A percentile compares a stretch with the other conserved stretches of the same genome.
These are phyloP conservation scores for Quercus bicolor DNA, from an alignment of 306 rosid species.

Conservation along the genomic window DNA sequence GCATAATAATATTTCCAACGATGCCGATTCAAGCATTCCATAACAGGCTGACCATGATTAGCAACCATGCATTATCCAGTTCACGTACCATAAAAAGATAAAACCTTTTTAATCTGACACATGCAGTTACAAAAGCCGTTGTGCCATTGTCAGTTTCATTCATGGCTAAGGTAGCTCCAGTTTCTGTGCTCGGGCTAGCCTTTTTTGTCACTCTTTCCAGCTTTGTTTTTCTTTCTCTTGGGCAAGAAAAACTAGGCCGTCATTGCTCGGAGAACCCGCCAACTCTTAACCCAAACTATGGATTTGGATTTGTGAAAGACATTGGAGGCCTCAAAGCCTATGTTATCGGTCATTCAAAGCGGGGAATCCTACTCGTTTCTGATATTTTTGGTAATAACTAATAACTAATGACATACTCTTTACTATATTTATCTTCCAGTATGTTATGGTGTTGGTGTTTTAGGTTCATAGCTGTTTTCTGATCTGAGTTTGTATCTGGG, in stretches of 20 bases:
- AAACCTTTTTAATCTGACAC: too few relatives aligned
- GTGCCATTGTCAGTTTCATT: neutral
- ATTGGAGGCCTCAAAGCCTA: neutral
- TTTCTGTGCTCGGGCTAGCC: neutral
- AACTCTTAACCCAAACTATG: neutral
- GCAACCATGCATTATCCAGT: too few relatives aligned
- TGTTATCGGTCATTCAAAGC: neutral
- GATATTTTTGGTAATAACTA: neutral
- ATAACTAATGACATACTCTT: too few relatives aligned
- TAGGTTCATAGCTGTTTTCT: neutral
- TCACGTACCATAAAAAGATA: too few relatives aligned
- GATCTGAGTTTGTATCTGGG: neutral
- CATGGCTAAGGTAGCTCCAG: neutral
- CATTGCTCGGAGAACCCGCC: conserved; percentile 4
- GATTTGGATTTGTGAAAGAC: neutral
- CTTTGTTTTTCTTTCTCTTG: neutral
- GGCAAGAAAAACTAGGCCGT: neutral
- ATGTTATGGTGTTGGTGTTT: neutral
- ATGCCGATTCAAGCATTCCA: too few relatives aligned
- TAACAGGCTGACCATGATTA: too few relatives aligned
- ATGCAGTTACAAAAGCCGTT: too few relatives aligned
- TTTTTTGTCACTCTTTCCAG: neutral
- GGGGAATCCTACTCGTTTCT: neutral
- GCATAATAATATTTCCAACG: too few relatives aligned
- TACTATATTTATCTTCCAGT: neutral